Conservation (phyloP, 306 rosid species). For the Lathyrus aphaca region DNA sequence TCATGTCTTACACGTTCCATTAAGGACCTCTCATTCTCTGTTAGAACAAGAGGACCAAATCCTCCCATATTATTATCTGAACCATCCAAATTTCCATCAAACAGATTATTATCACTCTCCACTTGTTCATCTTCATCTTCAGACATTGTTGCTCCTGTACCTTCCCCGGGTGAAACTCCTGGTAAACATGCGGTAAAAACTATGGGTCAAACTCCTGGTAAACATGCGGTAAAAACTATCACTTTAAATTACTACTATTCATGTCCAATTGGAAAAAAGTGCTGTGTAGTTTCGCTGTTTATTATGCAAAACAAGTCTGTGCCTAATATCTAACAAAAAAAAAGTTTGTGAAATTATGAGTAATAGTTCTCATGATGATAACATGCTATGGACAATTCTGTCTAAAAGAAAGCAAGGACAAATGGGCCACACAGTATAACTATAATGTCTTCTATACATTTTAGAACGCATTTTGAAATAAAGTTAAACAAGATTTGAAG, state of each 20-base stretch:
- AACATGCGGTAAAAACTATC: constrained; percentile 21
- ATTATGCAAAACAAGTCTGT: constrained; percentile 27
- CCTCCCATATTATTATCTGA: constrained; percentile 91
- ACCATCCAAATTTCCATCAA: constrained; percentile 83
- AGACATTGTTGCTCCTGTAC: constrained; percentile 98
- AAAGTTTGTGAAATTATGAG: background rate
- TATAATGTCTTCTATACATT: constrained; percentile 15
- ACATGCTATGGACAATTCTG: constrained; percentile 32
- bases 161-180: constrained; percentile 98
- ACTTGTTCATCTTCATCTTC: constrained; percentile 94
- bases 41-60: constrained; percentile 95
- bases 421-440: constrained; percentile 1
- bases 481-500: constrained; percentile 14
- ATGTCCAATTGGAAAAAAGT: constrained; percentile 23
- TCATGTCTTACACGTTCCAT: constrained; percentile 99
- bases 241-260: constrained; percentile 2
- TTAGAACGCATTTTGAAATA: constrained; percentile 17
- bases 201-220: constrained; percentile 78
- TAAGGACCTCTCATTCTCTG: constrained; percentile 95
- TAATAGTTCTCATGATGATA: constrained; percentile 3
- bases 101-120: constrained; percentile 79
- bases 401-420: background rate
- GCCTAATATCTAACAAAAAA: constrained; percentile 6
- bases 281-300: constrained; percentile 6
- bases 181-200: constrained; percentile 33